Evolutionary conservation across 116 monocot species (phyloP), one percentile per base, ranked within the genome.

Genomic region (Cymodocea nodosa): DNA sequence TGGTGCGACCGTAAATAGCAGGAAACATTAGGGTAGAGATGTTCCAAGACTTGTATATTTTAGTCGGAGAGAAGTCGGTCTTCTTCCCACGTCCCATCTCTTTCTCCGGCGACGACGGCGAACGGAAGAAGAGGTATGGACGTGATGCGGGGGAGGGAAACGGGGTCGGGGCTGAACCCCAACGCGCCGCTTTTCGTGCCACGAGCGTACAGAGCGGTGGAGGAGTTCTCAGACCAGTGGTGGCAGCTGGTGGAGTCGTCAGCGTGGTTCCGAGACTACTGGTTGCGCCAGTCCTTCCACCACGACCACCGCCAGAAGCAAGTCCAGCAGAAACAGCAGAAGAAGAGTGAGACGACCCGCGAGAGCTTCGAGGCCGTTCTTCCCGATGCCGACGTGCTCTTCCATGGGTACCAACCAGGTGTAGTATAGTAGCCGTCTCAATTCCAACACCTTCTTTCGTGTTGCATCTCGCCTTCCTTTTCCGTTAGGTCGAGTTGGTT

Each of bases 121-220:
- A 36, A 5, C 18, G 10, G 20, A 49, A 11, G 34, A 1, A 4
- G 13, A 25, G 50, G 51, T 24, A 56, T 44, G 64, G 49, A 48
- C 23, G 66, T 61, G 51, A 52, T 67, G 40, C 18, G 24, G 19
- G 65, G 16, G 52, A 65, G 50, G 48, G 23, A 19, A 7, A 24
- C 18, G 60, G 20, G 61, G 59, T 59, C 61, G 4, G 54, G 44
- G 16, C 49, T 97, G 52, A 97, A 97, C 68, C 88, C 97, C 18
- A 82, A 90, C 50, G 97, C 97, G 6, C 91, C 97, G 15, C 79
- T 83, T 3, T 97, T 97, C 71, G 83, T 97, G 25, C 91, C 97
- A 4, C 70, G 75, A 35, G 87, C 97, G 48, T 75, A 81, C 55
- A 82, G 76, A 68, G 77, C 72, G 71, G 87, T 85, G 24, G 97